Evolutionary conservation across 345 rosid genomes (phyloP), one percentile per base, ranked within the genome.

Genomic region (Hibiscus syriacus): DNA sequence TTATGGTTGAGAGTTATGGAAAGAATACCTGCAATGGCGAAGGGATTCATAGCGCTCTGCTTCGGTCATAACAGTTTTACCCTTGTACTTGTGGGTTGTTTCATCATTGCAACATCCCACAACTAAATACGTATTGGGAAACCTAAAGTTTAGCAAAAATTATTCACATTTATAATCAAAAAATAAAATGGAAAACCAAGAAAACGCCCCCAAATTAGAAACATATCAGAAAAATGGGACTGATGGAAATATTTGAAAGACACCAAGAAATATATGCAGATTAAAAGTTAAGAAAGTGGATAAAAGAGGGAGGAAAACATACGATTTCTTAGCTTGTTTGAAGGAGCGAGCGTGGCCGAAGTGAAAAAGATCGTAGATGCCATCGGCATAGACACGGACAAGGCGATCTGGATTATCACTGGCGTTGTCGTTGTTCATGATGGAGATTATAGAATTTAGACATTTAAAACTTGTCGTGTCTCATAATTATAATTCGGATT

Each of bases 281-380:
- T 12, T n/a, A 41, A 41, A 41, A 39, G 22, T 5, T 0, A 23
- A 1, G 0, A 39, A 1, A 22, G 36, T n/a, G 22, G 6, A 62
- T 62, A 30, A 60, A 23, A 8, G 32, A 27, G 67, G 70, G 16
- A 34, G 64, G 26, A 10, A 58, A 13, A 82, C 85, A 23, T 2
- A 92, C 98, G 84, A 71, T 86, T 84, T 84, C 80, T 92, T 92
- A 72, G 98, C 97, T 50, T 92, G 98, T 43, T 92, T 97, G 74
- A 92, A 96, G 26, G 98, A 86, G 71, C 97, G 82, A 72, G 98
- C 98, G 74, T 90, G 98, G 67, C 98, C 98, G 50, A 90, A 92
- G 73, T 92, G 98, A 80, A 92, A 90, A 65, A 92, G 97, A 85
- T 92, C 98, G 80, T 92, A 92, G 90, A 92, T 92, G 82, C 98